Base-by-base conservation (phyloP, 441 rosid genomes). In the Populus tomentosa region DNA sequence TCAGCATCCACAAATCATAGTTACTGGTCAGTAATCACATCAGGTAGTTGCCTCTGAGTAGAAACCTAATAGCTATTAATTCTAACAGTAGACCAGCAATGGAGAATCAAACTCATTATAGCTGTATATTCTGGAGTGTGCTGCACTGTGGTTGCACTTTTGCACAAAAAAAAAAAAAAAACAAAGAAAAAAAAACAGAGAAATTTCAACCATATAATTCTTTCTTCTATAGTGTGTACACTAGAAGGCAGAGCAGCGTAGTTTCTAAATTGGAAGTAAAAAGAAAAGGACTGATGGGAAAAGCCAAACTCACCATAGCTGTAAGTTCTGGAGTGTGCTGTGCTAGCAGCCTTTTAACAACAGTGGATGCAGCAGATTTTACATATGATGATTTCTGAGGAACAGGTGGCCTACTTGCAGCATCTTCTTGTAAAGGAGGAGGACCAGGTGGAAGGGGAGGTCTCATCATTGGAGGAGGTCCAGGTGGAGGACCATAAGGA, bases 361-460 rank as follows among this genome's bases (percentile, higher is more conserved):
- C 98, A 80, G 99, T 95, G 64, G 99, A 87, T 73, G 97, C 98
- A 80, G 99, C 98, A 67, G 98, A 95, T 84, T 95, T 95, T 42
- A 95, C 87, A 78, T 89, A 95, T 36, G 98, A 95, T 81, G 98
- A 97, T 86, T 90, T 95, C 76, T 85, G 95, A 35, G 96, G 92
- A 69, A 86, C 83, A 33, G 80, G 67, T 18, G 89, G 91, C 80
- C 91, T 88, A 73, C 64, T 73, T 78, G 86, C 74, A 82, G 83
- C 69, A 72, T 89, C 92, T 68, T 90, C 92, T 64, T 85, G 89
- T 3, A 89, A 70, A 65, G 97, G 89, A 14, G 98, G 98, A 74
- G 97, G 98, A 70, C 99, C 98, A 10, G 97, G 97, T 50, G 97
- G 99, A 79, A 94, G 94, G 0, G 97, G 99, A 30, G 97, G 98